Evolutionary conservation across 2,329 filamentous ascomycete species (phyloP), one percentile per base, ranked within the genome.

Genomic region (Ophiostoma quercus): DNA sequence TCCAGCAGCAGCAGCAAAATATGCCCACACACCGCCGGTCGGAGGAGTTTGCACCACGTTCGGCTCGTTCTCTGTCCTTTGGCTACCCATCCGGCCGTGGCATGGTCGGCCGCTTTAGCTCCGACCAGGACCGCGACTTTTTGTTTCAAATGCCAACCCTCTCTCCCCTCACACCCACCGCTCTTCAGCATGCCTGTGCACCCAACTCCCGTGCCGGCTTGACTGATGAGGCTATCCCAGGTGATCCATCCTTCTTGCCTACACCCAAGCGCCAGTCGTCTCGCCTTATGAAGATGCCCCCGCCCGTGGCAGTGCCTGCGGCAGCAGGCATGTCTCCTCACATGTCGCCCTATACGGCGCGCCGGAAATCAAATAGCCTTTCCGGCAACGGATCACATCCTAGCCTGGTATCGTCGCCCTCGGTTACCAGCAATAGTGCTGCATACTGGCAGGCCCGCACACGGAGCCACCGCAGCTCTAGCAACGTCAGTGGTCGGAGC

Each of bases 201-300:
- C 87, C 87, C 14, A 89, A 89, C 74, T 81, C 87, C n/a, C 80
- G 87, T 25, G 82, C 82, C 1, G 87, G 87, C 19, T 81, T 90
- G 6, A 89, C 87, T 2, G 87, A 89, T 72, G 85, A 88, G 74
- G 77, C 82, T 1, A 76, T 89, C 2, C 86, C 87, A 5, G 87
- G 87, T 43, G 87, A 85, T 71, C 83, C 84, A 65, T 85, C 87
- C 3, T 90, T 87, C 73, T 76, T 89, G 39, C 77, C 83, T 8
- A 79, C 80, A 12, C 79, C 84, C 0, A 87, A 83, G 76, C 82
- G 85, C 12, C 83, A 84, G 16, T 79, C 82, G 2, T 65, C 60
- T 43, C 63, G 85, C 22, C 77, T 88, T 3, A 82, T 83, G 54
- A 88, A 88, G 74, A 73, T 78, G 34, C 80, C 80, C 2, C 81